Conservation (phyloP, 441 rosid species). For the Euphorbia celastroides region DNA sequence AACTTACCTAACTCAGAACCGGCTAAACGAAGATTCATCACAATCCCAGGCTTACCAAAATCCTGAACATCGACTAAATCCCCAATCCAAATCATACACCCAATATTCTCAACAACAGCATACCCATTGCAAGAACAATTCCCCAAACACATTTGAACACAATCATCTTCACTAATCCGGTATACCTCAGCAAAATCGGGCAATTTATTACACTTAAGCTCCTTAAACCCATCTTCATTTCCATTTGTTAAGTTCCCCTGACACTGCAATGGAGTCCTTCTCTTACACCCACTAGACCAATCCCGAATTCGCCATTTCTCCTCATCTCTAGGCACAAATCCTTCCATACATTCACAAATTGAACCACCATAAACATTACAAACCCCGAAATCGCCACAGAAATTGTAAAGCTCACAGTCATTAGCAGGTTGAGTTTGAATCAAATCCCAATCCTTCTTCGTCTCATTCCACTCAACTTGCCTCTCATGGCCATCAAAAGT, state of each 20-base stretch:
- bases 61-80: slow-evolving; percentile 58
- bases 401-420: slow-evolving; percentile 62
- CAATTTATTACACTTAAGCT: slow-evolving; percentile 41
- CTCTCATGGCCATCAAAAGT: slow-evolving; percentile 49
- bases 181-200: slow-evolving; percentile 54
- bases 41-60: slow-evolving; percentile 34
- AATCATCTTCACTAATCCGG: slow-evolving; percentile 18
- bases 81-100: slow-evolving; percentile 68
- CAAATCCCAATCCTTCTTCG: slow-evolving; percentile 39
- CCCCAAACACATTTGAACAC: slow-evolving; percentile 36
- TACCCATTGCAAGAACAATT: slow-evolving; percentile 72
- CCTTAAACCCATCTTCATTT: slow-evolving; percentile 44
- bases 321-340: slow-evolving; percentile 40
- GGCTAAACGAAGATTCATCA: slow-evolving; percentile 48
- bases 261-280: slow-evolving; percentile 46
- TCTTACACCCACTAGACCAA: slow-evolving; percentile 70
- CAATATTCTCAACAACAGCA: slow-evolving; percentile 34
- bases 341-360: slow-evolving; percentile 55
- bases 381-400: slow-evolving; percentile 67
- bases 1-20: slow-evolving; percentile 58
- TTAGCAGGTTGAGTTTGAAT: slow-evolving; percentile 42
- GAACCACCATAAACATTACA: slow-evolving; percentile 31
- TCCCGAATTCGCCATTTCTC: slow-evolving; percentile 43
- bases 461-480: slow-evolving; percentile 48
- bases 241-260: slow-evolving; percentile 28